phyloP scores from a whole-genome alignment of 2,329 filamentous ascomycete species.

The Monilinia fructicola region DNA sequence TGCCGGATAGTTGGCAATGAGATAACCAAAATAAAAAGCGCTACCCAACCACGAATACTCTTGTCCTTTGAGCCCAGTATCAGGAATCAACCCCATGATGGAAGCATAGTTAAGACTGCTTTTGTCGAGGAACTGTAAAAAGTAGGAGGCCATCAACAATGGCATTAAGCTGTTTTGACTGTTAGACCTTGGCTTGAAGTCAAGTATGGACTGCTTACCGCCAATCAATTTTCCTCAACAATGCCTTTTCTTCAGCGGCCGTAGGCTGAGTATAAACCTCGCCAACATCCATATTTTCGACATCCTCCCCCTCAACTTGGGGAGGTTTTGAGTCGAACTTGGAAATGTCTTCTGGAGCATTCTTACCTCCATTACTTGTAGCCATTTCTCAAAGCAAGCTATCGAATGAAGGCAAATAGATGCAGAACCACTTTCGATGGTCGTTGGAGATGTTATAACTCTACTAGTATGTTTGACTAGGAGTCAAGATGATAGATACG shows the following conservation, averaged over 20 bases:
- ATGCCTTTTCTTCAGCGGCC: not conserved
- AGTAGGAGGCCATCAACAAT: conserved; percentile 13
- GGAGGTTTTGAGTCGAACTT: not conserved
- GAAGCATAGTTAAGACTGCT: conserved; percentile 39
- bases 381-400: not conserved
- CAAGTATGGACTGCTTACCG: not conserved
- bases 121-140: conserved; percentile 21
- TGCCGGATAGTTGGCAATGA: conserved; percentile 28
- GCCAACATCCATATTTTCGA: conserved; percentile 1
- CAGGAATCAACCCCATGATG: conserved; percentile 48
- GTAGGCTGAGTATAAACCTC: not conserved
- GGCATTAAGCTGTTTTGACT: conserved; percentile 12
- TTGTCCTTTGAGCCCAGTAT: conserved; percentile 44
- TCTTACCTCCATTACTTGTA: not conserved
- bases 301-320: not conserved
- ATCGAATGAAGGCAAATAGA: not conserved
- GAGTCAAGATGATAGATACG: not conserved
- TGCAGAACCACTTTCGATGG: not conserved
- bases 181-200: not conserved
- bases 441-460: not conserved
- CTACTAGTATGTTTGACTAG: not conserved
- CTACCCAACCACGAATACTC: conserved; percentile 50
- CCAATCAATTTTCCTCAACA: conserved; percentile 13
- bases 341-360: not conserved
- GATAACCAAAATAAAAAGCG: conserved; percentile 47